Evolutionary conservation across 1,284 basidiomycete species (phyloP), one percentile per base, ranked within the genome.

Genomic region (Peniophora sp.): DNA sequence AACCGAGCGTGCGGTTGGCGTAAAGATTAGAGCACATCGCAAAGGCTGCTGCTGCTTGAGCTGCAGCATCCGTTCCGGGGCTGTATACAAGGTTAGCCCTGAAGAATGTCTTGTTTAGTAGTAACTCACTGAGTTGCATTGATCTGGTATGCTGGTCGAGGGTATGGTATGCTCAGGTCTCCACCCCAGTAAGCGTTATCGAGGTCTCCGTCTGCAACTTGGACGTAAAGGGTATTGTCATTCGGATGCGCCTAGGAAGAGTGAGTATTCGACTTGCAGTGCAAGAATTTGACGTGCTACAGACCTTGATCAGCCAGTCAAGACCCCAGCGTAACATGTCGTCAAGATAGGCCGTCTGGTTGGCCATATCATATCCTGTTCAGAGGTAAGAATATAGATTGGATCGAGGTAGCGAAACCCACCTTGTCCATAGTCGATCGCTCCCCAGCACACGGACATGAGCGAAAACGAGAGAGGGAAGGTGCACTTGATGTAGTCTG

Each of bases 141-240:
- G 59, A 97, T 81, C 58, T 83, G 81, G 68, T 81, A 94, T 0
- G 86, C 81, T 0, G 83, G 78, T 32, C 93, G 81, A 27, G 83
- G 79, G 12, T 66, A 69, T 3, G 92, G 91, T 50, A 97, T 91
- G 55, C 73, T 73, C 48, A 72, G 74, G 60, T 97, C 93, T 2
- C 91, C 91, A 49, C 94, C 91, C 91, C 92, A 94, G 60, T 95
- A 97, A 2, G 74, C 73, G 57, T 90, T 79, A 65, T 94, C 89
- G 23, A 78, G 59, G 47, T 77, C 61, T 74, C 81, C 73, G 50
- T 79, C 71, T 27, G 79, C 90, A 38, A 96, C 79, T 64, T 90
- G 84, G 36, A 95, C 87, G 58, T 81, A 90, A 32, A 97, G 75
- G 0, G 83, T 85, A 52, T 81, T 75, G 25, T 83, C 72, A 16